These are phyloP conservation scores for Evernia prunastri DNA, from an alignment of 495 filamentous ascomycete species.

Conservation along the genomic window DNA sequence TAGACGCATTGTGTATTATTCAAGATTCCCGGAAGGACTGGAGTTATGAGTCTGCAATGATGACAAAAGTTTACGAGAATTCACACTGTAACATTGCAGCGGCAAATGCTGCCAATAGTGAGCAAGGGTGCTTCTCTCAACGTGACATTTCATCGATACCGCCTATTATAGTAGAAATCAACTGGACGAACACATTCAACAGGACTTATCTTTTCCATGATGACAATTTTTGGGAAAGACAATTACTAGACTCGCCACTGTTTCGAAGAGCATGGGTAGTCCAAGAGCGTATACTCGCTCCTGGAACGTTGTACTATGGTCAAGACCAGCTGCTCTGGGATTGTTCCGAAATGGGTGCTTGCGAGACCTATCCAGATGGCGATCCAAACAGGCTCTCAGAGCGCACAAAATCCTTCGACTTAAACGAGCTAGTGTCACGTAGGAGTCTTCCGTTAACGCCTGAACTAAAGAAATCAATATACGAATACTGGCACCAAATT, in stretches of 20 bases:
- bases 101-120: background rate
- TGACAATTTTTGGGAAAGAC: background rate
- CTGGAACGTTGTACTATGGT: slow-evolving; percentile 17
- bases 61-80: slow-evolving; percentile 25
- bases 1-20: slow-evolving; percentile 29
- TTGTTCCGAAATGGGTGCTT: slow-evolving; percentile 13
- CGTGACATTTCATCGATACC: too few relatives aligned
- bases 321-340: slow-evolving; percentile 20
- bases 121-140: too few relatives aligned
- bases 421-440: too few relatives aligned
- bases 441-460: too few relatives aligned
- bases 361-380: slow-evolving; percentile 5
- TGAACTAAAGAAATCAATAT: too few relatives aligned
- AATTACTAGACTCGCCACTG: background rate
- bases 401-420: too few relatives aligned
- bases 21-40: slow-evolving; percentile 28
- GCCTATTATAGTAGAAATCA: too few relatives aligned
- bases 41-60: slow-evolving; percentile 20
- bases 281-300: slow-evolving; percentile 21
- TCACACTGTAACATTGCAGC: slow-evolving; percentile 22
- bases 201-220: too few relatives aligned
- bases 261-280: slow-evolving; percentile 18
- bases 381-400: too few relatives aligned
- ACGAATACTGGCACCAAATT: too few relatives aligned
- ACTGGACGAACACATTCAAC: too few relatives aligned